Conservation (phyloP, 164 flowering plant genomes). For the Brasenia schreberi region DNA sequence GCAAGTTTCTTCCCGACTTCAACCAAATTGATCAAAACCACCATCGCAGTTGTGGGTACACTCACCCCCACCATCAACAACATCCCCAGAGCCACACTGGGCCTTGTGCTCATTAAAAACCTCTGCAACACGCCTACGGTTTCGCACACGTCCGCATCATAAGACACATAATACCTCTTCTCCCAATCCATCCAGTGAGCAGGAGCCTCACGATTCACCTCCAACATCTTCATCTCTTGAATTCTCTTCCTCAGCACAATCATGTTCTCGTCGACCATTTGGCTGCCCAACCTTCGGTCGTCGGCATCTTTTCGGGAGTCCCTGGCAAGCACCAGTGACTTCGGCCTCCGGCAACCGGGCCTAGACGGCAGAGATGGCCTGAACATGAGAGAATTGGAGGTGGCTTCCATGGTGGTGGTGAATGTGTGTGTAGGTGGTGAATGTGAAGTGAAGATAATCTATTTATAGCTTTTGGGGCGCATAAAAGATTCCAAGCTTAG, state of each 20-base stretch:
- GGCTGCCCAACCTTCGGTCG: constrained; percentile 8
- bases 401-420: background rate
- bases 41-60: constrained; percentile 18
- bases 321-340: background rate
- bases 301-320: constrained; percentile 1
- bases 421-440: too few species aligned
- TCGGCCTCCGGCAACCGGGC: background rate
- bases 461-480: too few species aligned
- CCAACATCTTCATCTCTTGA: constrained; percentile 43
- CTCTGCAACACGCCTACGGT: constrained; percentile 31
- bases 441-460: too few species aligned
- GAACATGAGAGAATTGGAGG: background rate
- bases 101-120: constrained; percentile 42
- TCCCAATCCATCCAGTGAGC: constrained; percentile 53
- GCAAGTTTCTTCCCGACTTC: constrained; percentile 6
- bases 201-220: constrained; percentile 32
- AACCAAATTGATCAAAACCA: constrained; percentile 12
- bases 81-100: constrained; percentile 36
- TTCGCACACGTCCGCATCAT: constrained; percentile 27
- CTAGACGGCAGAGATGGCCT: background rate
- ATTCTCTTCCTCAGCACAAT: constrained; percentile 23
- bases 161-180: constrained; percentile 23
- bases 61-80: constrained; percentile 20
- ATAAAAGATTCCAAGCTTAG: too few species aligned
- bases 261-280: constrained; percentile 31